Evolutionary conservation across 2,329 filamentous ascomycete species (phyloP).

Genomic region (Claviceps sp.): DNA sequence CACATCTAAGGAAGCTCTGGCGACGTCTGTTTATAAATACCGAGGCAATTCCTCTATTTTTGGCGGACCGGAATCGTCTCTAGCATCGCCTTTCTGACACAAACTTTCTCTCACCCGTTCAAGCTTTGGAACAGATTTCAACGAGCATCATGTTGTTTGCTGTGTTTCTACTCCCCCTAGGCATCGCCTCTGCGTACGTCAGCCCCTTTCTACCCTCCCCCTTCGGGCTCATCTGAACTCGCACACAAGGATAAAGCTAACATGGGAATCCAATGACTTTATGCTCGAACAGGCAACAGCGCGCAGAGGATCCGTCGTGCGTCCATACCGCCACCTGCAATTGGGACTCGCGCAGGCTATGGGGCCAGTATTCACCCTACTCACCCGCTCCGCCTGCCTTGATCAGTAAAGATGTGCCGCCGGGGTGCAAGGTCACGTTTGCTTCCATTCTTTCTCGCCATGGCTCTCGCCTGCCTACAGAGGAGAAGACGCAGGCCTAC

Average conservation of each 20-base stretch:
- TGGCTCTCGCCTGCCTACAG: slow-evolving; percentile 70
- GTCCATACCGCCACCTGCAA: slow-evolving; percentile 30
- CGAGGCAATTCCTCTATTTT: slow-evolving; percentile 13
- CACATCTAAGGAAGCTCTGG: slow-evolving; percentile 8
- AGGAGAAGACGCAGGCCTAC: slow-evolving; percentile 52
- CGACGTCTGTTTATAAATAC: slow-evolving; percentile 15
- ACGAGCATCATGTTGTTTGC: slow-evolving; percentile 8
- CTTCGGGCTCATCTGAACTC: too few species aligned
- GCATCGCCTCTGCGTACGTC: slow-evolving; percentile 9
- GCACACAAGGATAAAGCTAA: background rate
- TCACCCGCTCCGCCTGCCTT: slow-evolving; percentile 56
- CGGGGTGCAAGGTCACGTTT: slow-evolving; percentile 61
- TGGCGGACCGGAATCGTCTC: background rate
- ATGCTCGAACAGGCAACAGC: slow-evolving; percentile 3
- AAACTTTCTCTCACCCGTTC: slow-evolving; percentile 1
- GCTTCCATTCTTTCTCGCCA: slow-evolving; percentile 73
- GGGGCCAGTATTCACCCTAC: slow-evolving; percentile 84
- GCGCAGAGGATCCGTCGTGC: background rate
- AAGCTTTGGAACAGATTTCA: slow-evolving; percentile 8
- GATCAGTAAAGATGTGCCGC: slow-evolving; percentile 46
- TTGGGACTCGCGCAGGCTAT: slow-evolving; percentile 48
- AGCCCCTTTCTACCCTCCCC: too few species aligned
- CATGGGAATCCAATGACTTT: background rate
- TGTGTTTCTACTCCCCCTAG: slow-evolving; percentile 6
- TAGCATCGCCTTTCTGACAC: background rate